A percentile compares a stretch with the other conserved stretches of the same genome.
Conservation (phyloP, 164 flowering plant species). For the Umbellularia californica region DNA sequence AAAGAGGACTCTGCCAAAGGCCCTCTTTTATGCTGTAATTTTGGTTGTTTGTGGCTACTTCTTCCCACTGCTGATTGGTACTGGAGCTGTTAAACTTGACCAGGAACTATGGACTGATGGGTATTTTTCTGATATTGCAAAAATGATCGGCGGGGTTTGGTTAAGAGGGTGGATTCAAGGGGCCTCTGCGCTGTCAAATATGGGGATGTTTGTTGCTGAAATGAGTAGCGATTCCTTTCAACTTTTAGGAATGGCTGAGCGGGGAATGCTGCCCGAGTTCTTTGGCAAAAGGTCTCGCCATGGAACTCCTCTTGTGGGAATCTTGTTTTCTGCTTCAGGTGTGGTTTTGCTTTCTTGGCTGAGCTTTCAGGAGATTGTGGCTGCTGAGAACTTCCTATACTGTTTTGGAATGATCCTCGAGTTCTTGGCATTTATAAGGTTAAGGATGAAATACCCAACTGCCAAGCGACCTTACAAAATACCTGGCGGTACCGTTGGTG, state of each 20-base stretch:
- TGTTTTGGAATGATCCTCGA: conserved; percentile 60
- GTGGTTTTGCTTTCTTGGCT: conserved; percentile 45
- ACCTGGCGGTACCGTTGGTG: conserved; percentile 43
- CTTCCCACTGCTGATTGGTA: conserved; percentile 45
- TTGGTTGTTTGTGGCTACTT: conserved; percentile 45
- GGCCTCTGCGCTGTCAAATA: conserved; percentile 52
- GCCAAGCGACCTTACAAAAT: conserved; percentile 51
- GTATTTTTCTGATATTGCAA: conserved; percentile 44
- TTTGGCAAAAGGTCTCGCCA: conserved; percentile 43
- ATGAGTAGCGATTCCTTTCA: conserved; percentile 67
- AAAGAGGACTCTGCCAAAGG: conserved; percentile 43
- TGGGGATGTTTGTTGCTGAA: conserved; percentile 59
- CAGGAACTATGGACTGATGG: conserved; percentile 51
- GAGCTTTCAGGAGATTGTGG: conserved; percentile 56
- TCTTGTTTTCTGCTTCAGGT: conserved; percentile 56
- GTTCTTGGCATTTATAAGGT: conserved; percentile 42
- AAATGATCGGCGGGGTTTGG: conserved; percentile 53
- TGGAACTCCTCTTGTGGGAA: conserved; percentile 50
- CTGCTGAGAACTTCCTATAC: conserved; percentile 50
- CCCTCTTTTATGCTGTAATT: conserved; percentile 44
- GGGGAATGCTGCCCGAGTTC: conserved; percentile 54
- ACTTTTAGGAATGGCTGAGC: conserved; percentile 59
- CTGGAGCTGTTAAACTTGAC: conserved; percentile 39
- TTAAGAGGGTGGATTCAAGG: conserved; percentile 46
- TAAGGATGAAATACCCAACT: conserved; percentile 38